Evolutionary conservation across 108 stramenopile genomes (phyloP).

Genomic region (Aurantiochytrium sp.): DNA sequence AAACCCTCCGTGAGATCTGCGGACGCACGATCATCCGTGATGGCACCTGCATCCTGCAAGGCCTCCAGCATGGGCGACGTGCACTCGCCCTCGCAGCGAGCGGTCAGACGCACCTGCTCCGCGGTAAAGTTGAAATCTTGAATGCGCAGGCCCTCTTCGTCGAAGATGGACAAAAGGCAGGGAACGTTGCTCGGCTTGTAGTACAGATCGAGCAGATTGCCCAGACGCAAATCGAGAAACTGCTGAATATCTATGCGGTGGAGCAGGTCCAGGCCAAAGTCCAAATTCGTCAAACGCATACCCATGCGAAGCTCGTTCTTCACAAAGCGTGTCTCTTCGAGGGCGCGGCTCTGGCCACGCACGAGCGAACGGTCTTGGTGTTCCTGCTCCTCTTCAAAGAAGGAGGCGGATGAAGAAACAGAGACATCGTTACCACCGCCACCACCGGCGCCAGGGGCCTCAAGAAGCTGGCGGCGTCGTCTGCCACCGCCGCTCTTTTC

Average conservation of each 20-base stretch:
- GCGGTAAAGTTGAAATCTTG: not conserved
- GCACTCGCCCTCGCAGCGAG: not conserved
- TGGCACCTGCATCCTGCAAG: not conserved
- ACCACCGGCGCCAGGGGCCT: too few relatives aligned
- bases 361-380: not conserved
- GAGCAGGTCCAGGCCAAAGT: not conserved
- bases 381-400: too few relatives aligned
- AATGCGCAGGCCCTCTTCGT: not conserved
- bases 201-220: not conserved
- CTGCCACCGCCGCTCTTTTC: not conserved
- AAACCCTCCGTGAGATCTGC: not conserved
- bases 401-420: too few relatives aligned
- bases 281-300: not conserved
- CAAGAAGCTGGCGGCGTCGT: too few relatives aligned
- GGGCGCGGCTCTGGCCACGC: not conserved
- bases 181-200: not conserved
- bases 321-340: not conserved
- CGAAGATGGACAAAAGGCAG: not conserved
- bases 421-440: too few relatives aligned
- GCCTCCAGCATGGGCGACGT: not conserved
- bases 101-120: not conserved
- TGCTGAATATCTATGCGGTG: not conserved
- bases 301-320: not conserved
- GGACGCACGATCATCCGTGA: not conserved
- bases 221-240: not conserved